Base-by-base conservation (phyloP, 2,329 filamentous ascomycete genomes). In the Dactylellina drechsleri region DNA sequence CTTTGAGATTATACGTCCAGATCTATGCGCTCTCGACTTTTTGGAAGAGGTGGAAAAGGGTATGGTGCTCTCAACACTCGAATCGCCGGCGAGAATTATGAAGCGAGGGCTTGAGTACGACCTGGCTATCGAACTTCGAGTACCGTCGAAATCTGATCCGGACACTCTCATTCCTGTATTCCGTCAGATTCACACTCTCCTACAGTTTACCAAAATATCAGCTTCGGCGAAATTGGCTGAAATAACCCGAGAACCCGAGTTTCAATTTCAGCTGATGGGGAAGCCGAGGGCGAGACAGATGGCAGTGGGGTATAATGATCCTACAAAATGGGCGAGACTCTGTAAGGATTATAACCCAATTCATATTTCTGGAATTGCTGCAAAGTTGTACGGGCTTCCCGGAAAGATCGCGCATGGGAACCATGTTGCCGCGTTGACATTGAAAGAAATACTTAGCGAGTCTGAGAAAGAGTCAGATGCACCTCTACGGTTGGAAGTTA, bases 301-400 rank as follows among this genome's bases (percentile, higher is more conserved):
- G 1, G 12, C 47, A 7, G 31, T 74, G 26, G 47, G 40, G 6
- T 57, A 26, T 49, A 40, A 23, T 6, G 62, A 43, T 16, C 70
- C 70, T 13, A 50, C n/a, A 31, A 61, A 67, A 13, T 74, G 70
- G 62, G 70, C 70, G 2, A 74, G 62, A 18, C 36, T 74, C 26
- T 74, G 70, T 31, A 74, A 74, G 7, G 70, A 74, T 28, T 74
- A 74, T 45, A 74, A 74, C 36, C 61, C 62, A 2, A 67, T 74
- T 52, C 70, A 74, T 58, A 67, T 53, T 7, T 74, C n/a, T 41
- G 52, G 61, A 1, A n/a, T 74, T 13, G 70, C 70, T 28, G 70
- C 61, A 26, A 66, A 57, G 31, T 20, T 62, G 8, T 74, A 56
- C 47, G 70, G 70, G 5, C 56, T 74, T 18, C 62, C 70, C 18